phyloP scores from a whole-genome alignment of 306 rosid species.

The Casuarina equisetifolia region DNA sequence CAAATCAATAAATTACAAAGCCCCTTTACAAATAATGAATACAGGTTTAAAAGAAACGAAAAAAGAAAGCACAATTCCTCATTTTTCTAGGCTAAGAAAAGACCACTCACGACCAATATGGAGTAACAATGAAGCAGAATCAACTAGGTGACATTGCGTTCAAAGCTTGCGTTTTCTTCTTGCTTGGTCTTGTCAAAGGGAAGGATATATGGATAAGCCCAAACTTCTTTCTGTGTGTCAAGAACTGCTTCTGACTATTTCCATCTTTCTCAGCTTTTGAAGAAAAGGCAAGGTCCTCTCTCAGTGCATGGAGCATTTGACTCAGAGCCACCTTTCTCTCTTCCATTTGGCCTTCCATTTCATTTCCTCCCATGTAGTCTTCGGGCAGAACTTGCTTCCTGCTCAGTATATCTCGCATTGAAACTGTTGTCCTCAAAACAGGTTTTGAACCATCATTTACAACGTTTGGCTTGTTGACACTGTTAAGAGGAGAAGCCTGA shows the following conservation, averaged over 20 bases:
- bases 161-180: conserved; percentile 55
- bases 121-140: conserved; percentile 25
- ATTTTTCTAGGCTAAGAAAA: conserved; percentile 8
- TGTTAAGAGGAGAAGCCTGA: conserved; percentile 37
- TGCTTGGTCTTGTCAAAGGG: conserved; percentile 63
- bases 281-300: conserved; percentile 59
- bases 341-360: conserved; percentile 45
- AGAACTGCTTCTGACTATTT: conserved; percentile 48
- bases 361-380: conserved; percentile 40
- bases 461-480: conserved; percentile 29
- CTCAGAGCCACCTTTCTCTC: conserved; percentile 79
- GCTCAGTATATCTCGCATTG: conserved; percentile 88
- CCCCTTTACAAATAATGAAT: conserved; percentile 4
- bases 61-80: conserved; percentile 24
- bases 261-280: conserved; percentile 55
- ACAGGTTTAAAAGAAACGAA: not conserved
- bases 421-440: conserved; percentile 50
- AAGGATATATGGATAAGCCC: conserved; percentile 88
- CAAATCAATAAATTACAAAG: not conserved
- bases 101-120: conserved; percentile 23
- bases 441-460: conserved; percentile 51
- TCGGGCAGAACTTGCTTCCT: conserved; percentile 68
- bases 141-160: conserved; percentile 29
- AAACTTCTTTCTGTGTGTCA: conserved; percentile 69
- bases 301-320: conserved; percentile 85